Percentiles rank a stretch among this genome's conserved stretches.
These are phyloP conservation scores for Brettanomyces naardenensis DNA, from an alignment of 805 yeast species.

Conservation along the genomic window DNA sequence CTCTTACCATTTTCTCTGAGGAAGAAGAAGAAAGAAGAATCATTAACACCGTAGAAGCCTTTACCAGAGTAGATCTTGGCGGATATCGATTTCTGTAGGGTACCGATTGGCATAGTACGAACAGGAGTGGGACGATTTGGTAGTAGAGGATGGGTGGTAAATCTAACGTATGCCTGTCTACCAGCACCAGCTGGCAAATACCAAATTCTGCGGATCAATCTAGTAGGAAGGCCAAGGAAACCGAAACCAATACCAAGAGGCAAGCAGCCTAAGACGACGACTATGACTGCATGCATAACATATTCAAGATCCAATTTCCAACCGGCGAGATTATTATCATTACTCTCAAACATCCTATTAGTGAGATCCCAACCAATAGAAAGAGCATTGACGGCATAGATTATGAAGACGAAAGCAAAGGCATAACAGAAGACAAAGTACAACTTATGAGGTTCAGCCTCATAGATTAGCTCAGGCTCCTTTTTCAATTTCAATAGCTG, in stretches of 20 bases:
- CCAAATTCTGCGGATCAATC: slow-evolving; percentile 70
- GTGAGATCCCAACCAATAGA: slow-evolving; percentile 25
- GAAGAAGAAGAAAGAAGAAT: slow-evolving; percentile 66
- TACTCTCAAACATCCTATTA: slow-evolving; percentile 18
- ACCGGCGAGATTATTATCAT: slow-evolving; percentile 23
- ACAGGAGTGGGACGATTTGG: slow-evolving; percentile 78
- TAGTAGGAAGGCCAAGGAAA: slow-evolving; percentile 52
- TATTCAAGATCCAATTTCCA: slow-evolving; percentile 19
- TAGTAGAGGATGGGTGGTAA: slow-evolving; percentile 67
- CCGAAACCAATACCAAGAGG: slow-evolving; percentile 34
- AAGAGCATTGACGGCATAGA: slow-evolving; percentile 51
- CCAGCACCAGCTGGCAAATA: slow-evolving; percentile 57
- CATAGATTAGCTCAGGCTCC: slow-evolving; percentile 70
- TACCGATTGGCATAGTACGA: slow-evolving; percentile 52
- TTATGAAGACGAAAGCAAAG: slow-evolving; percentile 56
- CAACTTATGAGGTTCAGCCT: slow-evolving; percentile 74
- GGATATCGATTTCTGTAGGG: slow-evolving; percentile 46
- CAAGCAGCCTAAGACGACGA: slow-evolving; percentile 30
- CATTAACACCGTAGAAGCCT: slow-evolving; percentile 80
- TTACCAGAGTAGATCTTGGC: slow-evolving; percentile 79
- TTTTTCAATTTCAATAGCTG: slow-evolving; percentile 40
- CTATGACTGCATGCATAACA: slow-evolving; percentile 23
- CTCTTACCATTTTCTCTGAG: slow-evolving; percentile 48
- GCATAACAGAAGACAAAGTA: slow-evolving; percentile 66
- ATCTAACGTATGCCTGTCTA: slow-evolving; percentile 37